Base-by-base conservation (phyloP, 768 basidiomycete species). In the Rhodocollybia butyracea region DNA sequence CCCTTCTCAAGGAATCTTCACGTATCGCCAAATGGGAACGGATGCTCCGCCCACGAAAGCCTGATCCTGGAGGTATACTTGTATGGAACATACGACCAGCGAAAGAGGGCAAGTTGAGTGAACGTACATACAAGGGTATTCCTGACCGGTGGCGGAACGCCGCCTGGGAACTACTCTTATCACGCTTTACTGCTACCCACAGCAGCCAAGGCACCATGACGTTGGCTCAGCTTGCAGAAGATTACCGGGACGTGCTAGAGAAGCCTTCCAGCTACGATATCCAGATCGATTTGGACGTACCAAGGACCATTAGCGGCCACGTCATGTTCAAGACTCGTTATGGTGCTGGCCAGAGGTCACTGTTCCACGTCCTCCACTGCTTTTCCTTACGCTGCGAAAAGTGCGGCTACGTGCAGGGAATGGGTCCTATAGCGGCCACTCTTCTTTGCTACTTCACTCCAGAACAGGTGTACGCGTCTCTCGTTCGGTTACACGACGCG, bases 341-440 rank as follows among this genome's bases (percentile, higher is more conserved):
- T 70, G 97, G 97, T 47, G 83, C 88, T 57, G 97, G 95, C 7
- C 96, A 99, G 82, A 87, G 96, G 11, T 90, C 91, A 3, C 76
- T 99, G 11, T 98, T 98, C 71, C 94, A 93, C 66, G 93, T 97
- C 55, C 78, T 98, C 26, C 97, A 98, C 69, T 83, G 83, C 48
- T 94, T 97, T 67, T 95, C 94, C 1, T 77, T 95, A 19, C 76
- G 78, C n/a, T 98, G 96, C 70, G 68, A 76, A 17, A 75, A 80
- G 11, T 98, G 97, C 59, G 96, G 96, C 15, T 99, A 99, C 67
- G 94, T 95, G 38, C 97, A 99, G 73, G 97, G 97, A 57, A 99
- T 99, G 97, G 95, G 97, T 2, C 91, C 96, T 5, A 91, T 99
- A 55, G 93, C 96, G 0, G 91, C 95, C 1, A 98, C 94, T 1